phyloP scores from a whole-genome alignment of 257 asterid genomes.

The Solanum okadae region DNA sequence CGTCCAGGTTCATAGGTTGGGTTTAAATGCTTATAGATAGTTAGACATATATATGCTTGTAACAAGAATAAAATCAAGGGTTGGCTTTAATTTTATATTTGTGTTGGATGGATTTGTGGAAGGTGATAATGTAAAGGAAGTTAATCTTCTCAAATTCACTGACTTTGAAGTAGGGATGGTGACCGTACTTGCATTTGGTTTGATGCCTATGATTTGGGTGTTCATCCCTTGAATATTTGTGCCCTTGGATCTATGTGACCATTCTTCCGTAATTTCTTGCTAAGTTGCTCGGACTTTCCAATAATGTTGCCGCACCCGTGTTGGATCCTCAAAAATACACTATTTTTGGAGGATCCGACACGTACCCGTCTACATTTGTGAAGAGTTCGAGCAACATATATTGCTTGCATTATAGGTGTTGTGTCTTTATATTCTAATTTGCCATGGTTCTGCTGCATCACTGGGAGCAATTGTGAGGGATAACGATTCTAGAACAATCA shows the following conservation, averaged over 20 bases:
- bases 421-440: not conserved
- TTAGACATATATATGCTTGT: not conserved
- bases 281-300: not conserved
- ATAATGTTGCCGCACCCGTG: not conserved
- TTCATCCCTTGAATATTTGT: not conserved
- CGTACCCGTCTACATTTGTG: not conserved
- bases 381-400: not conserved
- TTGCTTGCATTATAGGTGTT: not conserved
- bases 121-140: not conserved
- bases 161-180: not conserved
- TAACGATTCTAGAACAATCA: not conserved
- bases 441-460: not conserved
- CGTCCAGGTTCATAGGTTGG: not conserved
- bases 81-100: not conserved
- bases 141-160: not conserved
- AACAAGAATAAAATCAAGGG: not conserved
- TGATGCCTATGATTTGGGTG: not conserved
- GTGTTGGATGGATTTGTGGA: not conserved
- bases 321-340: not conserved
- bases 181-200: not conserved
- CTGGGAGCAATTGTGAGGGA: not conserved
- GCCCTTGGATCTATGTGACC: not conserved
- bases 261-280: not conserved
- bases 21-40: not conserved
- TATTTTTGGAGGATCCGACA: not conserved